Evolutionary conservation across 139 green algal species (phyloP), one percentile per base, ranked within the genome.

Genomic region (Eudorina sp.): DNA sequence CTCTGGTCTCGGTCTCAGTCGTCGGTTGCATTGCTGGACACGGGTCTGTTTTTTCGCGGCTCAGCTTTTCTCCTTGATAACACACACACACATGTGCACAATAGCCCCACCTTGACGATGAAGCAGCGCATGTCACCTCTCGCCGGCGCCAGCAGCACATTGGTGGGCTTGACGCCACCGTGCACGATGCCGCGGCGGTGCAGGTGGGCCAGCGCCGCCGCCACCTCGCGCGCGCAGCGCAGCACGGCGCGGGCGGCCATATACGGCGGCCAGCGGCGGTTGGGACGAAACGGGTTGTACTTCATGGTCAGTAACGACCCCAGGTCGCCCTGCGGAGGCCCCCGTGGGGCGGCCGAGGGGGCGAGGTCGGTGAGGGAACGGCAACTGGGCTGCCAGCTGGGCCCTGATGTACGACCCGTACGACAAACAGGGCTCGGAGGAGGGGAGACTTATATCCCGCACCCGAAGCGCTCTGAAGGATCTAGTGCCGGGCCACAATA

Each of bases 121-220:
- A 84, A 84, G 51, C 53, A 27, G 51, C 76, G 76, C 36, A 48
- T 46, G 79, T 94, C 92, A 2, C 69, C 64, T 2, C 19, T 74
- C 53, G 53, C 60, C 11, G 77, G 69, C 38, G 89, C 92, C 21
- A 95, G 78, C 91, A 96, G 75, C 64, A 96, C 94, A 73, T 97
- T 97, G 7, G 83, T 73, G 25, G 92, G 88, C 89, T 97, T 97
- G 21, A 97, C 82, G 88, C 96, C 95, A 43, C 93, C 89, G 84
- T 97, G 94, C 14, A 96, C 68, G 43, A 96, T 89, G 62, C 89
- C 88, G 34, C 84, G 70, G 18, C 68, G 45, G 85, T 97, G 94
- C 34, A 96, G 89, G 85, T 96, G 62, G 36, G 53, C 77, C 72
- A 92, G 85, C n/a, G 88, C 88, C 69, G 85, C 82, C 40, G 89